Conservation (phyloP, 2,329 filamentous ascomycete species). For the Plectosphaerella sp. region DNA sequence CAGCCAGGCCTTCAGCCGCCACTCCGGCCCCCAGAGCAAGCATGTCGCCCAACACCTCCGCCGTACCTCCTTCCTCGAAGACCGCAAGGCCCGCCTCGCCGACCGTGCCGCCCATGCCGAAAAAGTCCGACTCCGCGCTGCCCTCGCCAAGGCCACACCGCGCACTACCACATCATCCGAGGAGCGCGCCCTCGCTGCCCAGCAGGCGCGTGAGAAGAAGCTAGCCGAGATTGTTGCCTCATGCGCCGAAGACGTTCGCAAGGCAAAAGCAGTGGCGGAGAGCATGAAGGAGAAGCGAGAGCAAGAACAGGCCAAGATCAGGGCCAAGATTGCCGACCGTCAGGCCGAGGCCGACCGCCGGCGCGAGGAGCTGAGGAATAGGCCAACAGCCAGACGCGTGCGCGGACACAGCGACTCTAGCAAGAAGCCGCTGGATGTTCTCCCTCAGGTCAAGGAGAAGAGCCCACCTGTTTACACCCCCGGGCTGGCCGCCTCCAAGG, state of each 20-base stretch:
- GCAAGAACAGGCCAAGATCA: slow-evolving; percentile 65
- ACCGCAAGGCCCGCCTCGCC: slow-evolving; percentile 72
- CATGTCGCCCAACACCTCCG: slow-evolving; percentile 75
- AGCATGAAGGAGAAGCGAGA: slow-evolving; percentile 77
- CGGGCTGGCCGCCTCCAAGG: slow-evolving; percentile 58
- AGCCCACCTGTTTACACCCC: slow-evolving; percentile 42
- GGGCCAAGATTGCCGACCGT: slow-evolving; percentile 73
- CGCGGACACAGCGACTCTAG: slow-evolving; percentile 44
- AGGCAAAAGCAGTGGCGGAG: slow-evolving; percentile 78
- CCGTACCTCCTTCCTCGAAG: slow-evolving; percentile 75
- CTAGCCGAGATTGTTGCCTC: slow-evolving; percentile 75
- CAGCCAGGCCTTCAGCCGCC: slow-evolving; percentile 47
- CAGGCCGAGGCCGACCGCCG: slow-evolving; percentile 73
- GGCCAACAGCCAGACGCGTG: slow-evolving; percentile 46
- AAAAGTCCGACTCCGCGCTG: slow-evolving; percentile 73
- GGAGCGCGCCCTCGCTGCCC: slow-evolving; percentile 71
- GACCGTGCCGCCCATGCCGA: slow-evolving; percentile 79
- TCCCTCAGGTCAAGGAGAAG: slow-evolving; percentile 48
- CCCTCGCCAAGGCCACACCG: slow-evolving; percentile 66
- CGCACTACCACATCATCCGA: slow-evolving; percentile 64
- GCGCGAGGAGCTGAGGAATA: slow-evolving; percentile 58
- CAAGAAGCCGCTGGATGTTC: slow-evolving; percentile 6
- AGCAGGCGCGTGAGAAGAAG: slow-evolving; percentile 74
- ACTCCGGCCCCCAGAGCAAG: slow-evolving; percentile 64
- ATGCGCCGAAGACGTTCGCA: slow-evolving; percentile 78